Evolutionary conservation across 78 protist species (phyloP), one percentile per base, ranked within the genome.

Genomic region (Pirum gemmata): DNA sequence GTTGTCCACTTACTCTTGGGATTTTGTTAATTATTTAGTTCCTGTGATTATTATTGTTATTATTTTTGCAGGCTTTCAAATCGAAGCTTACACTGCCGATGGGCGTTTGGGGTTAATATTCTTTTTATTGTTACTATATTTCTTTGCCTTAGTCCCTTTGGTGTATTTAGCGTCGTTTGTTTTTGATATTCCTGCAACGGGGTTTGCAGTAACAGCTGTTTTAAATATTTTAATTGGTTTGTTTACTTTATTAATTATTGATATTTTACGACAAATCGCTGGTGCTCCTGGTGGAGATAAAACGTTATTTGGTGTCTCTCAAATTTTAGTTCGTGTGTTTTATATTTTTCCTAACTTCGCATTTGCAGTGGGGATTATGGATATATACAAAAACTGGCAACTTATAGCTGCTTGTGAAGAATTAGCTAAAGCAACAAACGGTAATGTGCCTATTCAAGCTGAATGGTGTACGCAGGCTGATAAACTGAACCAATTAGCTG

Each of bases 361-460:
- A 27, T 67, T 82, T 25, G 86, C 79, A 25, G 13, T 82, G 31
- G 86, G 86, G 40, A 13, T 82, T 34, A 82, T 82, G 86, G 86
- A 82, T 34, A 8, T 82, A 27, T 82, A 82, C 86, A 82, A 82
- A 73, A 82, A 82, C n/a, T 82, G 86, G 86, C 86, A 82, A 73
- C 72, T 82, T 33, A 34, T 40, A 35, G 86, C 40, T 25, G 21
- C n/a, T 38, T 82, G 86, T 0, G 25, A 31, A 27, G 82, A 39
- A 27, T 39, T 37, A 39, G 38, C 82, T 29, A 72, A n/a, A 72
- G 29, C 29, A n/a, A 72, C 29, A 72, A 72, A 29, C 74, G 74
- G 35, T 27, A 67, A 27, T 67, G 74, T 27, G 74, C 37, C 27
- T 67, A 67, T 67, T 27, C 74, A 27, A 29, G 74, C 27, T 27